Evolutionary conservation across 2,329 filamentous ascomycete genomes (phyloP), one percentile per base, ranked within the genome.

Genomic region (Paecilomyces variotii): DNA sequence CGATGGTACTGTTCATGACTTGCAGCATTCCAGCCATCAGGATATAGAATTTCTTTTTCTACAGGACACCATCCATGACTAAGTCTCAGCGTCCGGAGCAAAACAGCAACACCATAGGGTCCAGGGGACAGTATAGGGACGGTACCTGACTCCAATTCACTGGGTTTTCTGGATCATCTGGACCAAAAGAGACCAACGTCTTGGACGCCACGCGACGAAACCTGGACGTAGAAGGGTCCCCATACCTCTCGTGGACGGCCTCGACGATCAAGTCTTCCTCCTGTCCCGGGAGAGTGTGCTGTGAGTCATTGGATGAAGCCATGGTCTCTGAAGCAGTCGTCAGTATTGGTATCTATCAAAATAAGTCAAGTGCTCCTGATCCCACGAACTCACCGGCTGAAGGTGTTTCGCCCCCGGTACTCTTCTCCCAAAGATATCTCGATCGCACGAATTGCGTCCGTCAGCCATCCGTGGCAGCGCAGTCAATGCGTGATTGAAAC

Each of bases 1-100:
- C 70, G 34, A 77, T 65, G 6, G 74, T 75, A 58, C 73, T 76
- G 64, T 78, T 77, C 64, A 75, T 68, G 54, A 75, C 72, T 27
- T 72, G 67, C 61, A 74, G 64, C 51, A 74, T 69, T 55, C 74
- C 75, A 27, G 70, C 65, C 7, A 66, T 54, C 28, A 76, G 63
- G n/a, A 76, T 64, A 27, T 73, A 67, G 5, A 68, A 58, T 59
- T 76, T 76, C 62, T 69, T 72, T 35, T 54, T 61, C 67, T 68
- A 54, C 5, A 45, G 24, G 14, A 54, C n/a, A 26, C 6, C 39
- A 26, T 45, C 35, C 4, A 50, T 26, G 25, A 24, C 19, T 10
- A 27, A 24, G 26, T 45, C 39, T 56, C 34, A 56, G 39, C 39
- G 24, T 56, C 55, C 9, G n/a, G 10, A 30, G 25, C 32, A 25